Evolutionary conservation across 2,329 filamentous ascomycete genomes (phyloP).

Genomic region (Penicillium sp.): DNA sequence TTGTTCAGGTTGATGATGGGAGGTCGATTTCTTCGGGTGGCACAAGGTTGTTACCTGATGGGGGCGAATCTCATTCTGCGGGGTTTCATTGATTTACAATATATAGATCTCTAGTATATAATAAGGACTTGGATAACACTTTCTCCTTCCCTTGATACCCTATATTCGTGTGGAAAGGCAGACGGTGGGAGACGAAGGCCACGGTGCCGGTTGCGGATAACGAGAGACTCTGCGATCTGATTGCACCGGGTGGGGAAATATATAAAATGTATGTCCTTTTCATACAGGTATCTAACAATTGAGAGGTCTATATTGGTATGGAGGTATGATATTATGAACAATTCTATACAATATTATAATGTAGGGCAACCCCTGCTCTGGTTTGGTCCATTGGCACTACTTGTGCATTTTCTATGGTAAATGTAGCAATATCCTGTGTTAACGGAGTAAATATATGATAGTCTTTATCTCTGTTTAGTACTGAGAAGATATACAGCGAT

Average conservation of each 20-base stretch:
- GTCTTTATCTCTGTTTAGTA: too few species aligned
- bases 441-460: background rate
- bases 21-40: slow-evolving; percentile 20
- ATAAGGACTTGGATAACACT: background rate
- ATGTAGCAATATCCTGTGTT: background rate
- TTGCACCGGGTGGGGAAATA: too few species aligned
- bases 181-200: too few species aligned
- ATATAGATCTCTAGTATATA: background rate
- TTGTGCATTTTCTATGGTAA: background rate
- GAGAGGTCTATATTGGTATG: too few species aligned
- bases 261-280: too few species aligned
- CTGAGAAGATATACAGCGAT: too few species aligned
- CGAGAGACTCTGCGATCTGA: too few species aligned
- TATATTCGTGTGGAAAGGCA: too few species aligned
- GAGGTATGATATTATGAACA: background rate
- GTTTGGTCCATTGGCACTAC: background rate
- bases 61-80: slow-evolving; percentile 4
- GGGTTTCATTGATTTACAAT: background rate
- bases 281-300: too few species aligned
- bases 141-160: background rate
- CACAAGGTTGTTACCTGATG: slow-evolving; percentile 17
- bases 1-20: slow-evolving; percentile 28
- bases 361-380: background rate
- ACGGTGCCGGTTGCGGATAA: too few species aligned
- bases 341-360: background rate